phyloP scores from a whole-genome alignment of 768 basidiomycete genomes.

The Lentinus brumalis region DNA sequence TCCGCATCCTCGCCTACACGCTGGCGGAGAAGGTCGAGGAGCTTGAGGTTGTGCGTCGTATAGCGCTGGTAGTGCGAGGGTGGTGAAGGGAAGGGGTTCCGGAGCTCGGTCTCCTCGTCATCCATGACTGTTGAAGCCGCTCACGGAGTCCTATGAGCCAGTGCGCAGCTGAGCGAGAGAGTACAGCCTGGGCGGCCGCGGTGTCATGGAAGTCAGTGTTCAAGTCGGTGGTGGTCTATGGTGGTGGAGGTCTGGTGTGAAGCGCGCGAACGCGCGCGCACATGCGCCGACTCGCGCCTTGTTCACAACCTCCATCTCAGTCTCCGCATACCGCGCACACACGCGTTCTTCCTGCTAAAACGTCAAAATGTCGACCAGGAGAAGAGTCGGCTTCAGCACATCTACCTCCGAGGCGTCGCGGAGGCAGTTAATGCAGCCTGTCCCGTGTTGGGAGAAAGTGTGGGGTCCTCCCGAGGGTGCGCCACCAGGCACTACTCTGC shows the following conservation, averaged over 20 bases:
- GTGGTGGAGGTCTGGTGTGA: too few species aligned
- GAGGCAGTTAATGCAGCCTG: slow-evolving; percentile 86
- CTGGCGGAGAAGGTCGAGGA: slow-evolving; percentile 63
- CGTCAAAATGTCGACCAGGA: slow-evolving; percentile 62
- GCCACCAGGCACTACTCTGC: slow-evolving; percentile 57
- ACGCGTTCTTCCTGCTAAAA: neutral
- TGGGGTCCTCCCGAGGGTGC: slow-evolving; percentile 65
- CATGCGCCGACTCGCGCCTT: neutral
- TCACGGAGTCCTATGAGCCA: neutral
- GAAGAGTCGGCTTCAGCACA: slow-evolving; percentile 75
- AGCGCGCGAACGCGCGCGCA: neutral
- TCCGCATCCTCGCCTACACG: slow-evolving; percentile 41
- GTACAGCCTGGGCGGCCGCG: neutral
- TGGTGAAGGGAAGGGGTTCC: slow-evolving; percentile 89
- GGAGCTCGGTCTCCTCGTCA: slow-evolving; percentile 72
- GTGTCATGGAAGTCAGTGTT: neutral
- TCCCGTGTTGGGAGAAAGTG: slow-evolving; percentile 82
- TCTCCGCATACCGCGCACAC: neutral
- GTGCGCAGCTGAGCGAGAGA: neutral
- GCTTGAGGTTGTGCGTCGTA: slow-evolving; percentile 69
- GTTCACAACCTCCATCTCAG: neutral
- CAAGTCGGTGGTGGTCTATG: neutral
- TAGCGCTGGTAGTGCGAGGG: slow-evolving; percentile 84
- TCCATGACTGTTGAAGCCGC: slow-evolving; percentile 43
- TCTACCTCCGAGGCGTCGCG: slow-evolving; percentile 81